Evolutionary conservation across 352 stramenopile genomes (phyloP).

Genomic region (Globisporangium lucens): DNA sequence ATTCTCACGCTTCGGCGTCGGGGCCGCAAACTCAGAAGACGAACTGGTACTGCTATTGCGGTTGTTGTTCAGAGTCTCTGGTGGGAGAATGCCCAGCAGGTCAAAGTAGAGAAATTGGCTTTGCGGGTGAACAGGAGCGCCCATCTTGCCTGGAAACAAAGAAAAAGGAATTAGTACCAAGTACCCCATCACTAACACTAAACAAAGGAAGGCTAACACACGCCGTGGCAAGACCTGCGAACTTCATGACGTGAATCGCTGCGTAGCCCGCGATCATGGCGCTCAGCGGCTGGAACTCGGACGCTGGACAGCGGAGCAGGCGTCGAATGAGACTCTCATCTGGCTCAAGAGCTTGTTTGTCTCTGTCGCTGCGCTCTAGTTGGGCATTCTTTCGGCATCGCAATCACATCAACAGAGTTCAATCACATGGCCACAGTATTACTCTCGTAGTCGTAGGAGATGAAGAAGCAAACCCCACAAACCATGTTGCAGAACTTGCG

Average conservation of each 20-base stretch:
- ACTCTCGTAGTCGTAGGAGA: neutral
- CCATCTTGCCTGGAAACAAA: conserved; percentile 22
- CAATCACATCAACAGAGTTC: neutral
- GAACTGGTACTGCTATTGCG: too few relatives aligned
- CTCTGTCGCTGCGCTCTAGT: neutral
- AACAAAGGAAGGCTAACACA: conserved; percentile 11
- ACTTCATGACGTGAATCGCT: conserved; percentile 29
- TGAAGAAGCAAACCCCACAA: neutral
- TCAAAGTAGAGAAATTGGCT: conserved; percentile 41
- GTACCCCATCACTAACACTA: neutral
- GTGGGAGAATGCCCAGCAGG: conserved; percentile 15
- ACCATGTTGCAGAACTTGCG: conserved; percentile 18
- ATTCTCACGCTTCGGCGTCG: conserved; percentile 2
- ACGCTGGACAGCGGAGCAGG: conserved; percentile 24
- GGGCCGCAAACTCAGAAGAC: conserved; percentile 3
- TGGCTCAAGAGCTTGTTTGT: conserved; percentile 1
- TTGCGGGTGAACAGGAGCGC: conserved; percentile 14
- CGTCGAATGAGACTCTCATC: conserved; percentile 14
- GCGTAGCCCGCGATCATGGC: conserved; percentile 30
- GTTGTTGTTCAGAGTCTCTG: neutral
- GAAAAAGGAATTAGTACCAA: neutral
- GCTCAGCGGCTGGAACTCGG: conserved; percentile 37
- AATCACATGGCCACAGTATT: neutral
- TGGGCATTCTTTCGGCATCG: conserved; percentile 1
- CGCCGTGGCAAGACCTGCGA: conserved; percentile 14